Evolutionary conservation across 345 rosid species (phyloP).

Genomic region (Sonneratia alba): DNA sequence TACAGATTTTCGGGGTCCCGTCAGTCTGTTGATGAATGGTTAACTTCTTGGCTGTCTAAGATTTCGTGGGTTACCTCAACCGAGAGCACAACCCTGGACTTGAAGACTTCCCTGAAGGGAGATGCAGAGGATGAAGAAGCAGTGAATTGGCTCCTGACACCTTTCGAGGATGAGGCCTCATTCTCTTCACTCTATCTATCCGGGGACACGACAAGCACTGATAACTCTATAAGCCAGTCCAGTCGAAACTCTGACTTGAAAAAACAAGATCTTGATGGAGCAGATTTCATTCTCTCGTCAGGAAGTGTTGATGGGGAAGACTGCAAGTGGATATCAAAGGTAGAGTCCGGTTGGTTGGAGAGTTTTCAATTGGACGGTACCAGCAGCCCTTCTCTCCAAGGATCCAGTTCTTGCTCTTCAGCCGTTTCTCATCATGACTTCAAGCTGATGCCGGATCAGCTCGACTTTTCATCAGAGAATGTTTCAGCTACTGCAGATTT

Average conservation of each 20-base stretch:
- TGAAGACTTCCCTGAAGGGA: neutral
- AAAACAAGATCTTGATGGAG: neutral
- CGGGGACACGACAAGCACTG: too few species aligned
- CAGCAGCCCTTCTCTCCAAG: neutral
- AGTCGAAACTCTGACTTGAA: neutral
- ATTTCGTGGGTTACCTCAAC: neutral
- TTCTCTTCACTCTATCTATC: neutral
- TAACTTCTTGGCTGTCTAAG: conserved; percentile 3
- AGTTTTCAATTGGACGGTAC: neutral
- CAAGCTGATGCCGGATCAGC: neutral
- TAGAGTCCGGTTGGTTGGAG: neutral
- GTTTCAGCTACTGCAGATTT: neutral
- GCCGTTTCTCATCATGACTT: neutral
- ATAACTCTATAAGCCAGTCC: neutral
- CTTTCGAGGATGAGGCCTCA: neutral
- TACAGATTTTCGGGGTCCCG: neutral
- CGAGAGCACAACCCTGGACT: neutral
- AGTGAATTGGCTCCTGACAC: conserved; percentile 2
- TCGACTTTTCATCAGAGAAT: neutral
- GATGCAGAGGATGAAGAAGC: neutral
- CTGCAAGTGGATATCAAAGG: neutral
- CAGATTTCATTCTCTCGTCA: neutral
- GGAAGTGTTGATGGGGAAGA: conserved; percentile 6
- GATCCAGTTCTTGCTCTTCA: neutral
- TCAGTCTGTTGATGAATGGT: conserved; percentile 1